Percentiles rank a stretch among this genome's conserved stretches.
These are phyloP conservation scores for Rhytidhysteron rufulum DNA, from an alignment of 2,329 filamentous ascomycete genomes.

Conservation along the genomic window DNA sequence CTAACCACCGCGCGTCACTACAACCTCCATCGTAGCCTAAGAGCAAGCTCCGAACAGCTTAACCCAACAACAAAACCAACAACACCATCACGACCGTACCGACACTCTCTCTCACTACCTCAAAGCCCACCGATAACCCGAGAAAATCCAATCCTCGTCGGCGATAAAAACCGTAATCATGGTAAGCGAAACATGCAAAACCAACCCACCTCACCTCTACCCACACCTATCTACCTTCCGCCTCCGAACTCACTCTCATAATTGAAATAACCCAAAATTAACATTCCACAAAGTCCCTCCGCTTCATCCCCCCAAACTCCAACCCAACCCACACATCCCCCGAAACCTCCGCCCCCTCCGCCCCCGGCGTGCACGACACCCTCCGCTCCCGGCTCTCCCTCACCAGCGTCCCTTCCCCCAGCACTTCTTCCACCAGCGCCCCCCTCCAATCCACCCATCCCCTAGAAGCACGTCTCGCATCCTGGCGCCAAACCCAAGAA, in stretches of 20 bases:
- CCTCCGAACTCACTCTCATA: neutral
- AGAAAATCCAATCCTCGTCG: neutral
- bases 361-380: slow-evolving; percentile 88
- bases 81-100: slow-evolving; percentile 8
- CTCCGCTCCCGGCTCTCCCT: slow-evolving; percentile 78
- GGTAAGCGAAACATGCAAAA: slow-evolving; percentile 4
- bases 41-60: slow-evolving; percentile 15
- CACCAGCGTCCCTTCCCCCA: slow-evolving; percentile 39
- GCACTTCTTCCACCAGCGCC: slow-evolving; percentile 24
- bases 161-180: slow-evolving; percentile 3
- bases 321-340: slow-evolving; percentile 57
- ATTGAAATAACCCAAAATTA: no score
- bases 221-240: slow-evolving; percentile 1
- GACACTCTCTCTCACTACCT: no score
- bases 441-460: slow-evolving; percentile 72
- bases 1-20: slow-evolving; percentile 30
- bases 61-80: slow-evolving; percentile 1
- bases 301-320: slow-evolving; percentile 71
- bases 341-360: slow-evolving; percentile 70
- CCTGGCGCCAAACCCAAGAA: slow-evolving; percentile 90
- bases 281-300: slow-evolving; percentile 68
- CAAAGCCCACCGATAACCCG: no score
- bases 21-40: slow-evolving; percentile 18
- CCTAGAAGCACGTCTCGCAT: slow-evolving; percentile 81
- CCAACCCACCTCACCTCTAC: neutral